Conservation (phyloP, 306 rosid species). For the Carpinus viminea region DNA sequence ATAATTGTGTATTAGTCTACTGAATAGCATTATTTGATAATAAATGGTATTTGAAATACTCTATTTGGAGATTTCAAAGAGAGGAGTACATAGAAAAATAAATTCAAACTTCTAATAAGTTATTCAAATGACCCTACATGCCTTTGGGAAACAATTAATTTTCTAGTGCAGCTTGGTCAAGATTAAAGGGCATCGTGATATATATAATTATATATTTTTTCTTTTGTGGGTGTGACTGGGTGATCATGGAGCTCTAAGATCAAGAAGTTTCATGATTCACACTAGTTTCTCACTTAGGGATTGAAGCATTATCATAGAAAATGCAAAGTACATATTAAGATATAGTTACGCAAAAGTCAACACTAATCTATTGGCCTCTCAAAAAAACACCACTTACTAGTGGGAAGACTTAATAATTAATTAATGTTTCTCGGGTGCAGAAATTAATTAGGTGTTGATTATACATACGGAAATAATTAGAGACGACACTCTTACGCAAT, state of each 20-base stretch:
- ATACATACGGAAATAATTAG: neutral
- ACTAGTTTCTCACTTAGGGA: neutral
- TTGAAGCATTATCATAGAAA: neutral
- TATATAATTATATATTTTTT: too few relatives aligned
- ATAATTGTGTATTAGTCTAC: too few relatives aligned
- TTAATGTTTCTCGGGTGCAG: too few relatives aligned
- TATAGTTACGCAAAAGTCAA: neutral
- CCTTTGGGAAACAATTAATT: neutral
- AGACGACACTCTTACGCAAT: neutral
- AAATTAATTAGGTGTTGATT: neutral
- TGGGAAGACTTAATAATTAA: too few relatives aligned
- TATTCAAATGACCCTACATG: neutral
- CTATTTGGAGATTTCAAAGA: neutral
- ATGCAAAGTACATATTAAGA: neutral
- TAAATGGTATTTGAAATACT: too few relatives aligned
- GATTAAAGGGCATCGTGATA: neutral
- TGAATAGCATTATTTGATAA: too few relatives aligned
- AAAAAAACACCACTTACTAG: too few relatives aligned
- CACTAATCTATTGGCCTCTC: too few relatives aligned
- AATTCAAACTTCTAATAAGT: neutral
- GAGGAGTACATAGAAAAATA: neutral
- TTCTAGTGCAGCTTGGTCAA: conserved; percentile 2
- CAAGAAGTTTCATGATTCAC: too few relatives aligned
- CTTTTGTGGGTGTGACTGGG: too few relatives aligned
- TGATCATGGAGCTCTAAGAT: too few relatives aligned